phyloP scores from a whole-genome alignment of 805 yeast species.

The Wickerhamiella azyma region DNA sequence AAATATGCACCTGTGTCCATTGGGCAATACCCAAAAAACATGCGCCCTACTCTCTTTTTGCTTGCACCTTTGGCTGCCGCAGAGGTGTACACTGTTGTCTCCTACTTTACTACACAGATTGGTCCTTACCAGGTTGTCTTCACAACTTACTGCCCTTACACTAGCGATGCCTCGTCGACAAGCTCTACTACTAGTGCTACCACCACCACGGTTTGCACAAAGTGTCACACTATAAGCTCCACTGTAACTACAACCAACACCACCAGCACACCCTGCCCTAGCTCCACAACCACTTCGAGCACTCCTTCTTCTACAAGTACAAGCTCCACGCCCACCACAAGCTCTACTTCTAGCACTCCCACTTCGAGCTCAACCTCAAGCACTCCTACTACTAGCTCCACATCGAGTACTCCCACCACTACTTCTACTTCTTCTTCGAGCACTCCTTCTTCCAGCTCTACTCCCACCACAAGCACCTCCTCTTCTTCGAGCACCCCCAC shows the following conservation, averaged over 20 bases:
- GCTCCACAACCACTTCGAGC: background rate
- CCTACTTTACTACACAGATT: conserved; percentile 1
- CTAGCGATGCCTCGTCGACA: background rate
- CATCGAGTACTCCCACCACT: background rate
- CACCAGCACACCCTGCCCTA: background rate
- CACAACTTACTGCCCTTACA: conserved; percentile 4
- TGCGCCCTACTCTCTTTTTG: background rate
- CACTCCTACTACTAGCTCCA: background rate
- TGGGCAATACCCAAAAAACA: background rate
- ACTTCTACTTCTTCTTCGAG: background rate
- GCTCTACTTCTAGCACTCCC: background rate
- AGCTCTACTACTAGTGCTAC: background rate
- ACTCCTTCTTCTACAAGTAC: background rate
- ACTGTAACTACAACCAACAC: background rate
- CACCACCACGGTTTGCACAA: background rate
- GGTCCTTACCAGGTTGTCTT: conserved; percentile 7
- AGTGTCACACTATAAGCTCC: background rate
- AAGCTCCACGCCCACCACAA: background rate
- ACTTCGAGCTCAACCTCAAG: background rate
- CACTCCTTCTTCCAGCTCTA: background rate
- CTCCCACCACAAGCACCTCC: background rate
- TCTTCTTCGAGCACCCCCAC: background rate
- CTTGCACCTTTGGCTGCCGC: conserved; percentile 1
- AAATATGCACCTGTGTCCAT: background rate
- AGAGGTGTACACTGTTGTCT: conserved; percentile 2